These are phyloP conservation scores for Verticillium tricorpus DNA, from an alignment of 2,329 filamentous ascomycete species.

Conservation along the genomic window DNA sequence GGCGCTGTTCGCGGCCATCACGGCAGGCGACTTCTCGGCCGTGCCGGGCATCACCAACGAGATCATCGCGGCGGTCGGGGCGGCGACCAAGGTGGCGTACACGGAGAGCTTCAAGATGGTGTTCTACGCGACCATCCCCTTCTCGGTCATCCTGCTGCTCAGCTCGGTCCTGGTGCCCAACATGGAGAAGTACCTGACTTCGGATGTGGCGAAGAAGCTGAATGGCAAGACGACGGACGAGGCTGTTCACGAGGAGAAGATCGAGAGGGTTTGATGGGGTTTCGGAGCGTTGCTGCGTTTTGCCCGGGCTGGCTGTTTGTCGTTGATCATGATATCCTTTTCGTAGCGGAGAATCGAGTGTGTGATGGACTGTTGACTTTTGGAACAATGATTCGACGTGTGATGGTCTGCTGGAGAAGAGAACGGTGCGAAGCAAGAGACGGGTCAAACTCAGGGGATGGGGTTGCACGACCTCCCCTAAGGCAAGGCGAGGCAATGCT, in stretches of 20 bases:
- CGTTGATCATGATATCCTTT: background rate
- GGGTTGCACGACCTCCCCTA: too few relatives aligned
- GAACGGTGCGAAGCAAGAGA: too few relatives aligned
- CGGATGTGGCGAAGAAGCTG: slow-evolving; percentile 38
- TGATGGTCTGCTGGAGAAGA: too few relatives aligned
- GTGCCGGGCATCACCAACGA: slow-evolving; percentile 28
- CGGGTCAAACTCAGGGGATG: too few relatives aligned
- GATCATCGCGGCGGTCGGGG: slow-evolving; percentile 26
- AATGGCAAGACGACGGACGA: slow-evolving; percentile 16
- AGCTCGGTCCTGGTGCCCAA: slow-evolving; percentile 33
- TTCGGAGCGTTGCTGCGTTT: background rate
- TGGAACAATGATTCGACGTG: too few relatives aligned
- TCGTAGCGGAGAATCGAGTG: background rate
- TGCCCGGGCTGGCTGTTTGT: background rate
- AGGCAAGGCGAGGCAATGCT: too few relatives aligned
- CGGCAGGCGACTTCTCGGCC: slow-evolving; percentile 21
- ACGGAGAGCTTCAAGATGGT: slow-evolving; percentile 37
- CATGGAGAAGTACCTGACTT: slow-evolving; percentile 35
- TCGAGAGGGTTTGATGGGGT: background rate
- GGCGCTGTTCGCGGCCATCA: slow-evolving; percentile 27
- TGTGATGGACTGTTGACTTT: background rate
- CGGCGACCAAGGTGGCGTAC: slow-evolving; percentile 34
- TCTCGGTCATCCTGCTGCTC: slow-evolving; percentile 31
- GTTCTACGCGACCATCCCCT: slow-evolving; percentile 34
- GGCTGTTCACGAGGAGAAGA: background rate